Percentiles rank a stretch among this genome's conserved stretches.
phyloP scores from a whole-genome alignment of 352 stramenopile genomes.

The Globisporangium camurandrum region DNA sequence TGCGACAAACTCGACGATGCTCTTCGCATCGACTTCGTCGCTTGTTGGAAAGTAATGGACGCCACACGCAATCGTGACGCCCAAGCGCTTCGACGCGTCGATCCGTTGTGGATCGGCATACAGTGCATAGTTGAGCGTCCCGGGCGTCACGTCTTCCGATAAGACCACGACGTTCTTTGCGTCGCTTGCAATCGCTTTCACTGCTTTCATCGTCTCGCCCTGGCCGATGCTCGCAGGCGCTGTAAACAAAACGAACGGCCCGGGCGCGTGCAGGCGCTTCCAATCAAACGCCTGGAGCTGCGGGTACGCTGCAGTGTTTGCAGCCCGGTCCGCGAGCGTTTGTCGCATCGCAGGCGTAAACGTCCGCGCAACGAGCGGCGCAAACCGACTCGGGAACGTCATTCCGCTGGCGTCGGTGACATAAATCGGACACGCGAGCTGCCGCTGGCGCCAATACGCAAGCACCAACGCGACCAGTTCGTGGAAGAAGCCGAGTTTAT shows the following conservation, averaged over 20 bases:
- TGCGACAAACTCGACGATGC: conserved; percentile 68
- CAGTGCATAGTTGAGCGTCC: conserved; percentile 76
- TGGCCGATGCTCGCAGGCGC: conserved; percentile 66
- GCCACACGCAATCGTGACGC: conserved; percentile 59
- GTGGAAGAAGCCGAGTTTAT: conserved; percentile 74
- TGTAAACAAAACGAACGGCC: conserved; percentile 75
- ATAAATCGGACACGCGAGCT: conserved; percentile 50
- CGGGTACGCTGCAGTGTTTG: conserved; percentile 5
- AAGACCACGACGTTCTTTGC: conserved; percentile 81
- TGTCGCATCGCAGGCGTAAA: conserved; percentile 41
- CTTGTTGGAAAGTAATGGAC: conserved; percentile 81
- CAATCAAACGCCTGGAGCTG: conserved; percentile 54
- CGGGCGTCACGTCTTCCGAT: conserved; percentile 73
- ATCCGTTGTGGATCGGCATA: conserved; percentile 71
- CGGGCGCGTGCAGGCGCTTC: conserved; percentile 52
- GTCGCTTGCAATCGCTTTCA: conserved; percentile 54
- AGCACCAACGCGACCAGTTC: conserved; percentile 67
- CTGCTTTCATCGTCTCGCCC: conserved; percentile 56
- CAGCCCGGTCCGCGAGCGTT: conserved; percentile 22
- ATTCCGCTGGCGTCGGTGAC: conserved; percentile 46
- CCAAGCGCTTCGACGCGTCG: conserved; percentile 61
- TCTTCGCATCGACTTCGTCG: conserved; percentile 81
- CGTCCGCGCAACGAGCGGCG: conserved; percentile 51
- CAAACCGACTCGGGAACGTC: conserved; percentile 45
- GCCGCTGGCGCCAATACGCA: conserved; percentile 65